These are phyloP conservation scores for Tolypocladium ophioglossoides DNA, from an alignment of 2,329 filamentous ascomycete genomes.

Conservation along the genomic window DNA sequence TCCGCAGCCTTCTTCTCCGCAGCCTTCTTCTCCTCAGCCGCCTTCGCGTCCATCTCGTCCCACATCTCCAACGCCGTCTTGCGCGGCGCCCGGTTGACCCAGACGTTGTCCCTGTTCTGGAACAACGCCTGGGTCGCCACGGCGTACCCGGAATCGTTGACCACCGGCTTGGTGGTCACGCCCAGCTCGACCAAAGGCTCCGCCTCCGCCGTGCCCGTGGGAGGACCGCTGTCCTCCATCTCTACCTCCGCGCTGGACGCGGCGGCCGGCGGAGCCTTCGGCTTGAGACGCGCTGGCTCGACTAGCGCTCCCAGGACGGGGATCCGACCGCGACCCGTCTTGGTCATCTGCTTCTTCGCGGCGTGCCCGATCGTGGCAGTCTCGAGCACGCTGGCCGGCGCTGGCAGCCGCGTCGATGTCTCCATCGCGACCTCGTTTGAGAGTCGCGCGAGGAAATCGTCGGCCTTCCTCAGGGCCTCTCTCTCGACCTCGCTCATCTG, in stretches of 20 bases:
- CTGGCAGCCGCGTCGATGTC: neutral
- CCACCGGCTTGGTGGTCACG: neutral
- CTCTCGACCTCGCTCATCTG: neutral
- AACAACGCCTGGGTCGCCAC: conserved; percentile 7
- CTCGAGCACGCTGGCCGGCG: neutral
- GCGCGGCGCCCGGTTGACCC: conserved; percentile 10
- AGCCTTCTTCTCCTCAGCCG: neutral
- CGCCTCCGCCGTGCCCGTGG: neutral
- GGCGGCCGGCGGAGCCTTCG: neutral
- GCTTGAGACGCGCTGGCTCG: neutral
- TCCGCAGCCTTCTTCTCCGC: neutral
- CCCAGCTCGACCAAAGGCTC: neutral
- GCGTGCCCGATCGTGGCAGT: neutral
- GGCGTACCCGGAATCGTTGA: neutral
- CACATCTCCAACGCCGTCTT: conserved; percentile 17
- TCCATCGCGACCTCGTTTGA: neutral
- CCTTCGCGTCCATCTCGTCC: conserved; percentile 3
- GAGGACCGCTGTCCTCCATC: neutral
- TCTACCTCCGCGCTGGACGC: neutral
- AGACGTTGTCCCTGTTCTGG: conserved; percentile 7
- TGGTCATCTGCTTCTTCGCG: neutral
- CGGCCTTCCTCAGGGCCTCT: neutral
- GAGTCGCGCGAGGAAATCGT: conserved; percentile 1
- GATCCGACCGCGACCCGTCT: neutral
- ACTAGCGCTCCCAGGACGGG: neutral